phyloP scores from a whole-genome alignment of 2,329 filamentous ascomycete species.

The Ophidiomyces ophidiicola region DNA sequence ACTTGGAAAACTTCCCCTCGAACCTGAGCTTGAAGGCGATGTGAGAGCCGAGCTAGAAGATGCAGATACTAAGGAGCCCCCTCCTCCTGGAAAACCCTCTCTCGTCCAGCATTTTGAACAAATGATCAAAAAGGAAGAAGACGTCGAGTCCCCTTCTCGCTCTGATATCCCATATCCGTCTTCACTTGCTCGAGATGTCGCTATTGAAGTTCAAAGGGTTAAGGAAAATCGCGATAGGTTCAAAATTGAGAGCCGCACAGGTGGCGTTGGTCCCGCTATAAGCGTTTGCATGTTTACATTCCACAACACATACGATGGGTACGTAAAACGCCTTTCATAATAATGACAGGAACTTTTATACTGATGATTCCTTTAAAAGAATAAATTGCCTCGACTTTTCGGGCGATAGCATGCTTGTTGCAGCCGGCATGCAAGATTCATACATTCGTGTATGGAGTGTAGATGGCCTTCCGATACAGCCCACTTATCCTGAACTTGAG shows the following conservation, averaged over 20 bases:
- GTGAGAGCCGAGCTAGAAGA: conserved; percentile 78
- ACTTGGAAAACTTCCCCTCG: conserved; percentile 73
- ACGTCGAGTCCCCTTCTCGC: conserved; percentile 66
- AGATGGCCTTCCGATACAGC: conserved; percentile 68
- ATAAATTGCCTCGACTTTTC: conserved; percentile 94
- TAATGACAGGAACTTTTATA: conserved; percentile 2
- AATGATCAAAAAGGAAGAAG: conserved; percentile 79
- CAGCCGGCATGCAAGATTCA: conserved; percentile 80
- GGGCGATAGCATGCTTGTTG: conserved; percentile 74
- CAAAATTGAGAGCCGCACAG: conserved; percentile 70
- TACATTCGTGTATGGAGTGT: conserved; percentile 93
- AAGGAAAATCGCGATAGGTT: conserved; percentile 88
- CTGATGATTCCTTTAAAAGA: conserved; percentile 36
- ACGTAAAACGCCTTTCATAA: conserved; percentile 24
- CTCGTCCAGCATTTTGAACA: conserved; percentile 80
- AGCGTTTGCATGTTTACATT: conserved; percentile 98
- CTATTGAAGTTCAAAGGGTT: conserved; percentile 87
- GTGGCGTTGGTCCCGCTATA: conserved; percentile 68
- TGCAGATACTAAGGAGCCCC: conserved; percentile 66
- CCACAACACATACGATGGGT: conserved; percentile 90
- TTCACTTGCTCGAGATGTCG: conserved; percentile 76
- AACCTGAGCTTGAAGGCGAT: conserved; percentile 68
- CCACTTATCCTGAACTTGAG: conserved; percentile 48
- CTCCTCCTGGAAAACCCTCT: conserved; percentile 55
- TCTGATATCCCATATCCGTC: conserved; percentile 75